Conservation (phyloP, 345 rosid genomes). For the Microcos paniculata region DNA sequence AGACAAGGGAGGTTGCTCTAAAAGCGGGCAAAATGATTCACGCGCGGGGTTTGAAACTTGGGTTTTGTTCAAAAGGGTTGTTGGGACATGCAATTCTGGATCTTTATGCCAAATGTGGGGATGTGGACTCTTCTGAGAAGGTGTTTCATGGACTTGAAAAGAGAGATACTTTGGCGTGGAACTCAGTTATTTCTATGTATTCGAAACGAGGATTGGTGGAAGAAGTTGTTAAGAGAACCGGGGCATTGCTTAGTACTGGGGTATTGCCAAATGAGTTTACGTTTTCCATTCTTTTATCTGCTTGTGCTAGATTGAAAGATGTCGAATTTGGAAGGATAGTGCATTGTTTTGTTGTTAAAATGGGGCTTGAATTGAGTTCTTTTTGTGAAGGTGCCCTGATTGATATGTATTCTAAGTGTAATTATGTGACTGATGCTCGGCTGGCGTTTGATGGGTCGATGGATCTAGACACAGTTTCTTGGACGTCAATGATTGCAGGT, state of each 20-base stretch:
- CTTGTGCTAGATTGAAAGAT: conserved; percentile 54
- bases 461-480: conserved; percentile 67
- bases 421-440: conserved; percentile 48
- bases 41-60: conserved; percentile 45
- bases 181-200: conserved; percentile 74
- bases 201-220: conserved; percentile 41
- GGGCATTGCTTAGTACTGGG: conserved; percentile 36
- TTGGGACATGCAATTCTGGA: conserved; percentile 67
- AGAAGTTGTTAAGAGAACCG: conserved; percentile 42
- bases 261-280: conserved; percentile 71
- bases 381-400: conserved; percentile 76
- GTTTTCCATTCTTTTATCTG: conserved; percentile 67
- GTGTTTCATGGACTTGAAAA: conserved; percentile 47
- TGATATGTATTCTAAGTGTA: conserved; percentile 83
- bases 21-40: conserved; percentile 50
- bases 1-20: conserved; percentile 34
- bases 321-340: conserved; percentile 51
- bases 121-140: conserved; percentile 56
- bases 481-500: conserved; percentile 89
- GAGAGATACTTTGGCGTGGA: conserved; percentile 70
- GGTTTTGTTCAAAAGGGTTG: conserved; percentile 45
- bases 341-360: conserved; percentile 62
- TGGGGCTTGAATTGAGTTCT: conserved; percentile 52
- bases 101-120: conserved; percentile 77
- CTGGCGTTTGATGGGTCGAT: conserved; percentile 57